Conservation (phyloP, 2,329 filamentous ascomycete species). For the Aspergillus terreus region DNA sequence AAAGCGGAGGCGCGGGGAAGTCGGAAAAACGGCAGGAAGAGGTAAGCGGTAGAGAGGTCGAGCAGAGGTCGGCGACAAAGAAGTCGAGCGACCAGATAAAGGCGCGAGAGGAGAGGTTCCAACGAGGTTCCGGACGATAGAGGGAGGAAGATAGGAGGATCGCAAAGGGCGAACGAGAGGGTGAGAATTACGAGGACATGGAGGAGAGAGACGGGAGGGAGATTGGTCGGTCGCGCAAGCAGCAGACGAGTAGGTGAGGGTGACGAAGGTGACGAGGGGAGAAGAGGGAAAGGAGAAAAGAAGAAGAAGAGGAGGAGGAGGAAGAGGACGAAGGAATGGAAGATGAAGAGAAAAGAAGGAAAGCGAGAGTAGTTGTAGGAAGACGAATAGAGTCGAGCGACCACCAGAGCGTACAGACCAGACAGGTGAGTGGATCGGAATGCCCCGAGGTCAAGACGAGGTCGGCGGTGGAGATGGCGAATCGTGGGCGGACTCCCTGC, state of each 20-base stretch:
- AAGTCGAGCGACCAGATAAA: neutral
- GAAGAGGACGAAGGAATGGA: conserved; percentile 7
- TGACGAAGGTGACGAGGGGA: neutral
- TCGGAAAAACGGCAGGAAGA: neutral
- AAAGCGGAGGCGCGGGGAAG: conserved; percentile 2
- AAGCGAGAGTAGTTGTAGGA: conserved; percentile 1
- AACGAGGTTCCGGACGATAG: neutral
- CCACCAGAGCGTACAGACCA: neutral
- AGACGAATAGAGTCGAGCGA: neutral
- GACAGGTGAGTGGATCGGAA: conserved; percentile 16
- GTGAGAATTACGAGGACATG: neutral
- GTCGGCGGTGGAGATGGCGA: conserved; percentile 14
- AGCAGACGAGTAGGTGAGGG: neutral
- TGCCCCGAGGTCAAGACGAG: conserved; percentile 17
- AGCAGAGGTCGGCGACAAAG: neutral
- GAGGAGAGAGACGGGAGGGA: conserved; percentile 2
- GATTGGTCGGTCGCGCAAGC: conserved; percentile 1
- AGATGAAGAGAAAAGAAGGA: conserved; percentile 9
- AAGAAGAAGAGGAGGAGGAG: conserved; percentile 5
- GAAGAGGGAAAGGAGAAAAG: conserved; percentile 4
- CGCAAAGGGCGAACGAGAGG: too few species aligned
- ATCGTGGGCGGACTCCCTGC: conserved; percentile 4
- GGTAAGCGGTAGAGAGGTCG: neutral
- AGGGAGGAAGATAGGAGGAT: neutral
- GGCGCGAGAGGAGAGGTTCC: too few species aligned